Evolutionary conservation across 768 basidiomycete genomes (phyloP).

Genomic region (Tulasnella sp.): DNA sequence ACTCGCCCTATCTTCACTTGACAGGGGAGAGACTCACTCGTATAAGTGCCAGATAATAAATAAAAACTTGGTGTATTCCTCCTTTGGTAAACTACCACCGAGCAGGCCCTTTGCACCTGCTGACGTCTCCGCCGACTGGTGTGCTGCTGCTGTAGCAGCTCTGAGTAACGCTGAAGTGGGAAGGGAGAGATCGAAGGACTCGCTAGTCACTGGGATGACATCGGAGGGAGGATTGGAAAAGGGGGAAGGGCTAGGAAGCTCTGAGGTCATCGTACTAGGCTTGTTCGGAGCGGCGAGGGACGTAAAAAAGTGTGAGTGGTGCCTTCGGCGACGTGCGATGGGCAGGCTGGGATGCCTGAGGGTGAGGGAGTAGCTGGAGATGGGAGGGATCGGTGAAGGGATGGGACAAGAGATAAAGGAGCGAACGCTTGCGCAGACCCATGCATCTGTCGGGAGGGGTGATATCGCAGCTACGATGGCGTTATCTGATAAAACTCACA

Average conservation of each 20-base stretch:
- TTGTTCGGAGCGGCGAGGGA: not conserved
- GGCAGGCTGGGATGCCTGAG: too few species aligned
- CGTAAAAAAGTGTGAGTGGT: too few species aligned
- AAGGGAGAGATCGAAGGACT: conserved; percentile 34
- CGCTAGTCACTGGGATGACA: not conserved
- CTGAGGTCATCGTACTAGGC: not conserved
- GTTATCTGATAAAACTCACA: conserved; percentile 6
- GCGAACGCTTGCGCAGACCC: not conserved
- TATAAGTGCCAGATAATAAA: conserved; percentile 80
- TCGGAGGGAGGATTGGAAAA: not conserved
- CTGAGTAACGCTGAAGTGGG: conserved; percentile 44
- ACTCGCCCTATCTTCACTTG: not conserved
- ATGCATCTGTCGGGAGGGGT: not conserved
- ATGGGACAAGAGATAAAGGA: not conserved
- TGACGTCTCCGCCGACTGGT: conserved; percentile 57
- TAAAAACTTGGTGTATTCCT: conserved; percentile 66
- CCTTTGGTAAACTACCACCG: conserved; percentile 55
- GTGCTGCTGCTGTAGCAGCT: conserved; percentile 47
- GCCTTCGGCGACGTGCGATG: too few species aligned
- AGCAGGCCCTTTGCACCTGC: conserved; percentile 53
- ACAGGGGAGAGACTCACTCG: conserved; percentile 47
- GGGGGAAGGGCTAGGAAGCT: not conserved
- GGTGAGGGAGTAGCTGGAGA: not conserved
- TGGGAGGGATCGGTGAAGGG: too few species aligned
- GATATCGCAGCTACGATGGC: not conserved